A percentile compares a stretch with the other conserved stretches of the same genome.
Evolutionary conservation across 2,329 filamentous ascomycete species (phyloP).

Genomic region (Penicillium crustosum): DNA sequence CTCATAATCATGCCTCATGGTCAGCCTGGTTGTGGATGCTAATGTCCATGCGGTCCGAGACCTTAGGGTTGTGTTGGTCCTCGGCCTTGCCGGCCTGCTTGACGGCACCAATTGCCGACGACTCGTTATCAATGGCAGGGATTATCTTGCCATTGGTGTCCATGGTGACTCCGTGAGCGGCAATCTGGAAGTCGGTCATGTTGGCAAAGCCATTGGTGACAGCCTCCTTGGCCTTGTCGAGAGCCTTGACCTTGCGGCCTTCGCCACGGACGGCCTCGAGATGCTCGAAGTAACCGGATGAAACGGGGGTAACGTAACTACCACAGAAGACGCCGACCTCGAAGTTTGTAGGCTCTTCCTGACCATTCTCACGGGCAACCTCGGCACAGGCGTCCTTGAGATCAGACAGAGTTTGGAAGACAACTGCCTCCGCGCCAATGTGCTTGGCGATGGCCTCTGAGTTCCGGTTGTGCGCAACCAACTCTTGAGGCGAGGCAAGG

Average conservation of each 20-base stretch:
- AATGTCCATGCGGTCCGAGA: constrained; percentile 58
- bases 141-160: constrained; percentile 58
- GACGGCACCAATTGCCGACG: not conserved
- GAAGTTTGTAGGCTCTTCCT: constrained; percentile 61
- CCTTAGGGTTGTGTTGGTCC: constrained; percentile 37
- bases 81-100: constrained; percentile 11
- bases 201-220: constrained; percentile 63
- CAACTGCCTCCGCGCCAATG: constrained; percentile 73
- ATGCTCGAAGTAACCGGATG: constrained; percentile 78
- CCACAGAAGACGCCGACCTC: constrained; percentile 93
- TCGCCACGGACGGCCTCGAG: constrained; percentile 71
- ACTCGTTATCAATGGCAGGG: constrained; percentile 39
- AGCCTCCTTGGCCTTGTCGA: constrained; percentile 64
- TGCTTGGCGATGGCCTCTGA: constrained; percentile 61
- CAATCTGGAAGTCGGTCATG: constrained; percentile 61
- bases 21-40: constrained; percentile 59
- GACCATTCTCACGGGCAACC: constrained; percentile 58
- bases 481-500: constrained; percentile 67
- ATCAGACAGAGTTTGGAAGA: constrained; percentile 75
- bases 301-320: constrained; percentile 77
- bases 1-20: constrained; percentile 32
- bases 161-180: constrained; percentile 61
- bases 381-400: constrained; percentile 77
- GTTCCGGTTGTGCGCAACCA: constrained; percentile 69
- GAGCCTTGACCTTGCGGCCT: constrained; percentile 65